A percentile compares a stretch with the other conserved stretches of the same genome.
phyloP scores from a whole-genome alignment of 495 filamentous ascomycete genomes.

The Aspergillus avenaceus region DNA sequence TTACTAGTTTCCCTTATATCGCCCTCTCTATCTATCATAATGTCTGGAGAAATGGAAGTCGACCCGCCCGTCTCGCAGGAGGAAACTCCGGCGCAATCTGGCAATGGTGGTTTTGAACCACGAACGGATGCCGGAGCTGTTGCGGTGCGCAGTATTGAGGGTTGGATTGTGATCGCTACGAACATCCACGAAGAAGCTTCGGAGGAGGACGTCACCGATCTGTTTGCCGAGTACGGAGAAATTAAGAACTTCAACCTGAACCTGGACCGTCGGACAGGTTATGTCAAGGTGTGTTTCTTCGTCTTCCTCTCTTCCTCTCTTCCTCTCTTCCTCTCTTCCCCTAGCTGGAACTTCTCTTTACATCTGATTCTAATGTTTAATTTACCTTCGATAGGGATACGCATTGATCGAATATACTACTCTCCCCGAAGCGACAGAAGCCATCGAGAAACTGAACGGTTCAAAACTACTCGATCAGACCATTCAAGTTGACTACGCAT shows the following conservation, averaged over 20 bases:
- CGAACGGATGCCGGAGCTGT: constrained; percentile 77
- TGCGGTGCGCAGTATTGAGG: constrained; percentile 96
- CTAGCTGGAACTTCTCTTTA: neutral
- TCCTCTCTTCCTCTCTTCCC: constrained; percentile 3
- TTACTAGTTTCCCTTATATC: neutral
- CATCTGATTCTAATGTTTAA: neutral
- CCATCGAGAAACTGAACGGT: constrained; percentile 78
- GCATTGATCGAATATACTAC: constrained; percentile 92
- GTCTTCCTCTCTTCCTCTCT: neutral
- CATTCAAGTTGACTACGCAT: constrained; percentile 89
- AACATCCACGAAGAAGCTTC: constrained; percentile 97
- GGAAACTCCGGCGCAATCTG: constrained; percentile 42
- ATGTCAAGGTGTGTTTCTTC: constrained; percentile 75
- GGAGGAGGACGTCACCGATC: constrained; percentile 91
- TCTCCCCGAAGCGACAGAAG: constrained; percentile 75
- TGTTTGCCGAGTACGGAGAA: constrained; percentile 93
- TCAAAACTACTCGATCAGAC: constrained; percentile 90
- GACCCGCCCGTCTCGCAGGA: constrained; percentile 54
- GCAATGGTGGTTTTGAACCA: constrained; percentile 57
- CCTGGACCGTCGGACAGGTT: constrained; percentile 90
- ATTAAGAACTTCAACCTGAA: constrained; percentile 97
- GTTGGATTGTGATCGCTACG: constrained; percentile 95
- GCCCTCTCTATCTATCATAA: constrained; percentile 27
- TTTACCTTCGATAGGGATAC: constrained; percentile 61
- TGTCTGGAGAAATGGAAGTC: constrained; percentile 80